These are phyloP conservation scores for Cladobotryum protrusum DNA, from an alignment of 2,329 filamentous ascomycete genomes.

Conservation along the genomic window DNA sequence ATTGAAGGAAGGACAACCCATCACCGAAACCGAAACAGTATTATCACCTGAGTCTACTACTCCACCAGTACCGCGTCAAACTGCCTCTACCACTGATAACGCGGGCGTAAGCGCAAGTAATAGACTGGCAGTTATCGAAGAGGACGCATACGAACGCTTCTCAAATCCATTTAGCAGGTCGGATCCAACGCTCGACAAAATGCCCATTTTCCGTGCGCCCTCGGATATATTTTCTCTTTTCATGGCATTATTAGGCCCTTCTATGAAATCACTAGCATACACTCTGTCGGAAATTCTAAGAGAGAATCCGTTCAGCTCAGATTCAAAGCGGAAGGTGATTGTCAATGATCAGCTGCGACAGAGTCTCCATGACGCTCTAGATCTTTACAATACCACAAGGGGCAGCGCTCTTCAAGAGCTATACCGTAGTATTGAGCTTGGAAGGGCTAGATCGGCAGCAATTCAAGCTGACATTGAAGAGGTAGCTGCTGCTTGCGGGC, in stretches of 20 bases:
- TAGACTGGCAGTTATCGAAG: slow-evolving; percentile 56
- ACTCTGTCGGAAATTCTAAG: slow-evolving; percentile 84
- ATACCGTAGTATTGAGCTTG: slow-evolving; percentile 72
- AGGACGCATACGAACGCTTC: slow-evolving; percentile 44
- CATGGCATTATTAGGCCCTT: slow-evolving; percentile 80
- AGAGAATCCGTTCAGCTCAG: slow-evolving; percentile 73
- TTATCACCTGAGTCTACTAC: slow-evolving; percentile 10
- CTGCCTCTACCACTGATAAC: slow-evolving; percentile 17
- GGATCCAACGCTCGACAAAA: slow-evolving; percentile 23
- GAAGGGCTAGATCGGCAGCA: slow-evolving; percentile 60
- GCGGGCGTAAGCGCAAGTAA: slow-evolving; percentile 37
- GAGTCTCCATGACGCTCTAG: slow-evolving; percentile 74
- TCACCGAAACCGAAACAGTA: not conserved
- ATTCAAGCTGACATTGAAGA: slow-evolving; percentile 93
- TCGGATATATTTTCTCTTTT: slow-evolving; percentile 89
- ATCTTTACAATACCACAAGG: slow-evolving; percentile 70
- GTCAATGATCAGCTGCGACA: slow-evolving; percentile 74
- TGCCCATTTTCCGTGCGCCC: slow-evolving; percentile 49
- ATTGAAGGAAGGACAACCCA: slow-evolving; percentile 53
- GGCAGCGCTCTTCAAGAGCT: slow-evolving; percentile 70
- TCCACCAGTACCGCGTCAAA: slow-evolving; percentile 6
- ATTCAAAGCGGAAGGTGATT: slow-evolving; percentile 60
- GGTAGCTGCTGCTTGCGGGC: slow-evolving; percentile 93
- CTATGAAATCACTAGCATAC: slow-evolving; percentile 92
- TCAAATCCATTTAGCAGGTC: slow-evolving; percentile 20